Evolutionary conservation across 2,329 filamentous ascomycete genomes (phyloP), one percentile per base, ranked within the genome.

Genomic region (Xylaria sp.): DNA sequence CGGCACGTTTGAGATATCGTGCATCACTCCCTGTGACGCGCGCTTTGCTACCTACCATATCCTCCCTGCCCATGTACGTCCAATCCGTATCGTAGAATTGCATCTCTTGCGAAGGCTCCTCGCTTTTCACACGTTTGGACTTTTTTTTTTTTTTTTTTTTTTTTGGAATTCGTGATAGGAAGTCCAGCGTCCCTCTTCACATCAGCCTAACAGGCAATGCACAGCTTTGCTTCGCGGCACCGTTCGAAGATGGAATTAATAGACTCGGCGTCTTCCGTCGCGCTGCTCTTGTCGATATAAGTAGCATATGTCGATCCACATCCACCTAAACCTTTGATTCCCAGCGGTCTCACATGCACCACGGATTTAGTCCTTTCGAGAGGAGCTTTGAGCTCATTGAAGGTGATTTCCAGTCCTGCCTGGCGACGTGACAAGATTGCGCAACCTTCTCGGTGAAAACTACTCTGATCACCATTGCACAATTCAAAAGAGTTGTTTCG

Each of bases 261-360:
- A 0, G 78, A 74, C 63, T 74, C 77, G 0, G 64, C 66, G 60
- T 79, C 78, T 61, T 80, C 76, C 56, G 80, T 79, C 78, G 71
- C 78, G 79, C 54, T 63, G 11, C 33, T 9, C 74, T 66, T 66
- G 38, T 66, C 42, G 39, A 66, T 66, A n/a, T n/a, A n/a, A n/a
- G 33, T 60, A 60, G 38, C 60, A 66, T 1, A 60, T 80, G 55
- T 80, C 79, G 5, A 79, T 69, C 79, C 79, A 81, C 22, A 77
- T 66, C 60, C 77, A 80, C 5, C 53, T 70, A 6, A 75, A 65
- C 29, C 72, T 72, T 54, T 78, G 76, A 6, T 67, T 61, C 7
- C 58, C 31, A 5, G 75, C 73, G 10, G 47, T 65, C 33, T 44
- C 54, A 15, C 27, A 70, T 17, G 69, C 71, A 47, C 49, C 64